These are phyloP conservation scores for Cyanidium caldarium DNA, from an alignment of 23 red algal genomes.

Conservation along the genomic window DNA sequence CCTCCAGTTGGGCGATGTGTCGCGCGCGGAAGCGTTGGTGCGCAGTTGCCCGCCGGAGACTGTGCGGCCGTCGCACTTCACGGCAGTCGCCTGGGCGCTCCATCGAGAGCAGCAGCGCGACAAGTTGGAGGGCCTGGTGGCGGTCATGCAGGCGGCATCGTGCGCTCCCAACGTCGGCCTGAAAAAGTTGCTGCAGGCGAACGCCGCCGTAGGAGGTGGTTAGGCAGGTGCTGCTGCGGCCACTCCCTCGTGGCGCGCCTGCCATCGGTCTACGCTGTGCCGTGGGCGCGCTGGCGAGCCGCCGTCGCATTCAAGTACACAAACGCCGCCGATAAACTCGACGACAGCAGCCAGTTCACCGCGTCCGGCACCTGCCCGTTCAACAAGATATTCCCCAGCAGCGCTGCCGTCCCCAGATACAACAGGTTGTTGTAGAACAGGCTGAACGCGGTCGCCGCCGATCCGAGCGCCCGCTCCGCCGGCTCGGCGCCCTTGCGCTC, in stretches of 20 bases:
- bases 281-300: not conserved
- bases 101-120: not conserved
- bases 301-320: not conserved
- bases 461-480: not conserved
- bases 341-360: not conserved
- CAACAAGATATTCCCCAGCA: not conserved
- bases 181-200: not conserved
- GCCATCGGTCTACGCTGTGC: too few species aligned
- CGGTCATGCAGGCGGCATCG: not conserved
- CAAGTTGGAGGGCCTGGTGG: not conserved
- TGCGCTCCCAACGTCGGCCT: not conserved
- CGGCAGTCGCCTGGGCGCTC: not conserved
- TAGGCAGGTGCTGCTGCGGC: not conserved
- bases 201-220: not conserved
- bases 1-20: not conserved
- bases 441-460: not conserved
- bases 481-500: not conserved
- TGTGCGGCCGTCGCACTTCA: conserved; percentile 1
- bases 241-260: not conserved
- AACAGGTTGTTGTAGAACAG: not conserved
- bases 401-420: not conserved
- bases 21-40: not conserved
- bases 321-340: not conserved
- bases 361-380: not conserved
- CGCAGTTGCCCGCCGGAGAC: not conserved